Percentiles rank a stretch among this genome's conserved stretches.
These are phyloP conservation scores for Diplogelasinospora grovesii DNA, from an alignment of 495 filamentous ascomycete genomes.

Conservation along the genomic window DNA sequence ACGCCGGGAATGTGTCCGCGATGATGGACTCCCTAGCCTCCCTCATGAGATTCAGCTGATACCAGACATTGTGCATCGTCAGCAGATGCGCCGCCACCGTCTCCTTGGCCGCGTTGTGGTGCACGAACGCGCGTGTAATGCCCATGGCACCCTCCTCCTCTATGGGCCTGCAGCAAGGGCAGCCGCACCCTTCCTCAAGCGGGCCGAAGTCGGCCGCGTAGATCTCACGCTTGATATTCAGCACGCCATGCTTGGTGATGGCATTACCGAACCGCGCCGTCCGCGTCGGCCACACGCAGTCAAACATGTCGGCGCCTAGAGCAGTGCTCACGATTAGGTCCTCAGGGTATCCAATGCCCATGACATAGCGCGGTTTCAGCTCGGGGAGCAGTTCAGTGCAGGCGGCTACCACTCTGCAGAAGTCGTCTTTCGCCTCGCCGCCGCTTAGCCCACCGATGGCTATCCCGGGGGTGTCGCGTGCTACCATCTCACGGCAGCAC, in stretches of 20 bases:
- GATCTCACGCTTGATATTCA: slow-evolving; percentile 73
- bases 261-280: slow-evolving; percentile 96
- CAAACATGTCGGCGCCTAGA: slow-evolving; percentile 97
- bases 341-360: slow-evolving; percentile 97
- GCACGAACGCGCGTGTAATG: slow-evolving; percentile 80
- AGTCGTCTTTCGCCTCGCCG: slow-evolving; percentile 59
- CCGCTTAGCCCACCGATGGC: slow-evolving; percentile 93
- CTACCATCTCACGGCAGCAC: slow-evolving; percentile 87
- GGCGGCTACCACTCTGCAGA: slow-evolving; percentile 62
- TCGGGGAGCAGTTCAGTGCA: slow-evolving; percentile 84
- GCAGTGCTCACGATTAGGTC: slow-evolving; percentile 88
- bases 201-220: slow-evolving; percentile 77
- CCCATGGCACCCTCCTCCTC: slow-evolving; percentile 65
- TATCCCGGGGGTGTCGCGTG: slow-evolving; percentile 86
- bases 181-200: slow-evolving; percentile 74
- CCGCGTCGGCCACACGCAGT: slow-evolving; percentile 97
- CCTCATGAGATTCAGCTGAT: slow-evolving; percentile 76
- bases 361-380: slow-evolving; percentile 90
- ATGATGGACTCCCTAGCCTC: slow-evolving; percentile 70
- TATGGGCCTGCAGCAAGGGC: slow-evolving; percentile 63
- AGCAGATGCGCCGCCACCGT: slow-evolving; percentile 92
- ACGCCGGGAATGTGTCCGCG: slow-evolving; percentile 72
- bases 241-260: slow-evolving; percentile 68
- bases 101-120: slow-evolving; percentile 89
- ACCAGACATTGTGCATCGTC: slow-evolving; percentile 92